Conservation (phyloP, 23 red algal genomes). For the Gracilaria domingensis region DNA sequence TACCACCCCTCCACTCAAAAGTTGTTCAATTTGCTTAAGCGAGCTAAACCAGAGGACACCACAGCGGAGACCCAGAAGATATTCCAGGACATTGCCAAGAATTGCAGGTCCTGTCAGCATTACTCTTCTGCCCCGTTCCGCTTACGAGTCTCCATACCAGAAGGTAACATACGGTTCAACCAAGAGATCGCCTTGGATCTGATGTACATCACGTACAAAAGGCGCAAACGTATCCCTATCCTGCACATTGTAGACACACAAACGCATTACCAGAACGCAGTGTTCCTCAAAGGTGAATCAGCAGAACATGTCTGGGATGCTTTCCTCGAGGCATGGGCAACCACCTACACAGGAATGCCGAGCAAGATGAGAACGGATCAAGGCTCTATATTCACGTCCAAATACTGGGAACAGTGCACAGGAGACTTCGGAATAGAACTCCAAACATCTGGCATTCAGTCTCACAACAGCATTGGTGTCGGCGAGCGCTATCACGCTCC, state of each 20-base stretch:
- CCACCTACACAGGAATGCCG: conserved; percentile 40
- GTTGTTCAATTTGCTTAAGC: conserved; percentile 19
- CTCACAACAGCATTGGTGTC: conserved; percentile 39
- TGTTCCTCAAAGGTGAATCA: conserved; percentile 34
- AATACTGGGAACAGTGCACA: conserved; percentile 11
- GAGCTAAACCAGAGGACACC: neutral
- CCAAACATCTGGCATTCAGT: conserved; percentile 36
- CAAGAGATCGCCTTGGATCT: conserved; percentile 49
- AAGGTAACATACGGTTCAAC: conserved; percentile 26
- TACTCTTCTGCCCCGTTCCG: neutral
- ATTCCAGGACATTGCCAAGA: neutral
- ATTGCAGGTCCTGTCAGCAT: conserved; percentile 15
- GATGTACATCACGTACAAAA: neutral
- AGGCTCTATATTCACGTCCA: conserved; percentile 37
- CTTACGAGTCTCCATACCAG: conserved; percentile 56
- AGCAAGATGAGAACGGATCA: conserved; percentile 14
- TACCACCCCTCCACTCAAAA: conserved; percentile 22
- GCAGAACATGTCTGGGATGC: conserved; percentile 34
- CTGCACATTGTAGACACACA: conserved; percentile 51
- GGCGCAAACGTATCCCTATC: conserved; percentile 31
- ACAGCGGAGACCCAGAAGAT: neutral
- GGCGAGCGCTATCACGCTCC: conserved; percentile 54
- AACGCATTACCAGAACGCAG: conserved; percentile 45
- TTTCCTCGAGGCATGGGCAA: conserved; percentile 45
- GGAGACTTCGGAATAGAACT: conserved; percentile 26